Percentiles rank a stretch among this genome's conserved stretches.
Evolutionary conservation across 495 filamentous ascomycete species (phyloP).

Genomic region (Penicillium crystallinum): DNA sequence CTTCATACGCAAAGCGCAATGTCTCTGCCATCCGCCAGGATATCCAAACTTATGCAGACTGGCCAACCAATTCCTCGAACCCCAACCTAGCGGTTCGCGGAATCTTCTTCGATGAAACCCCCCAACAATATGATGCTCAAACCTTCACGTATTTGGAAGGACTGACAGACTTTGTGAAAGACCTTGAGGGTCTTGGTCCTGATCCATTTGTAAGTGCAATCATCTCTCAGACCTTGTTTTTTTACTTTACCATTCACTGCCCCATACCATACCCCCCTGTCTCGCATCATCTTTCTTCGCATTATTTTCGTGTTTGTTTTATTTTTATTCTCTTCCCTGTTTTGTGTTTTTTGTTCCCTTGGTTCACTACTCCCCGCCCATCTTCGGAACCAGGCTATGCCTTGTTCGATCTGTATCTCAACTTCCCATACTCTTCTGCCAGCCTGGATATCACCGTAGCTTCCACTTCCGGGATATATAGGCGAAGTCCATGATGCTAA

Average conservation of each 20-base stretch:
- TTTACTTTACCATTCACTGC: slow-evolving; percentile 5
- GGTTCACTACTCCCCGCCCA: neutral
- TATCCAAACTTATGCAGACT: slow-evolving; percentile 44
- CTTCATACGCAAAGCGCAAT: slow-evolving; percentile 43
- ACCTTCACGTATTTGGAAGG: slow-evolving; percentile 34
- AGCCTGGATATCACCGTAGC: slow-evolving; percentile 1
- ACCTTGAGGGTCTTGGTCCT: slow-evolving; percentile 30
- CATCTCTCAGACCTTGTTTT: neutral
- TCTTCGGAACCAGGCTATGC: slow-evolving; percentile 1
- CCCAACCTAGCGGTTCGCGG: slow-evolving; percentile 36
- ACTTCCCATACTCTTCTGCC: neutral
- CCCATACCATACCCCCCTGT: slow-evolving; percentile 5
- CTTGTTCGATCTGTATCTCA: neutral
- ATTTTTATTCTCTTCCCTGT: neutral
- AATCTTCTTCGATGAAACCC: slow-evolving; percentile 48
- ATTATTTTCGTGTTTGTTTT: neutral
- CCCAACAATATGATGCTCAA: slow-evolving; percentile 34
- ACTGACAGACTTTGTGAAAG: slow-evolving; percentile 32
- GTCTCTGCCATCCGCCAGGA: slow-evolving; percentile 37
- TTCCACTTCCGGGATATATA: slow-evolving; percentile 16
- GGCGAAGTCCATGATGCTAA: slow-evolving; percentile 14
- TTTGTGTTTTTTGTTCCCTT: neutral
- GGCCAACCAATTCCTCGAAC: slow-evolving; percentile 35
- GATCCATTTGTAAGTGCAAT: slow-evolving; percentile 35
- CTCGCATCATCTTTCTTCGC: neutral